A percentile compares a stretch with the other conserved stretches of the same genome.
Conservation (phyloP, 441 rosid species). For the Mallotus repandus region DNA sequence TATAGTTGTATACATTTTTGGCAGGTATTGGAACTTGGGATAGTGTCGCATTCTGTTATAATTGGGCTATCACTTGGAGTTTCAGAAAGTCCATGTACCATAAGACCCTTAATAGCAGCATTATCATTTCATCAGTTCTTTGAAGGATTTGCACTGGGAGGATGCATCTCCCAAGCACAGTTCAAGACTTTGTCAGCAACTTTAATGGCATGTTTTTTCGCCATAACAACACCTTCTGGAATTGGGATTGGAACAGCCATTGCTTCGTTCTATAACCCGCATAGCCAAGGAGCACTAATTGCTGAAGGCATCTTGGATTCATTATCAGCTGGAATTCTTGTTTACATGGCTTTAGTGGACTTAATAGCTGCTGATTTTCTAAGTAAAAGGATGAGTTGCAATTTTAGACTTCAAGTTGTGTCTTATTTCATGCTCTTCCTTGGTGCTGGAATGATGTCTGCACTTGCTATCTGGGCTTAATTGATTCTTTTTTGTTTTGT, state of each 20-base stretch:
- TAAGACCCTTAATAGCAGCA: slow-evolving; percentile 80
- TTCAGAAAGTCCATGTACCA: slow-evolving; percentile 84
- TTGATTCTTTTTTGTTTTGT: slow-evolving; percentile 14
- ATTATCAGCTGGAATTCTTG: slow-evolving; percentile 80
- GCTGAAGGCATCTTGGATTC: slow-evolving; percentile 80
- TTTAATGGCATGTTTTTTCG: slow-evolving; percentile 80
- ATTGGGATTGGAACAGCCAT: slow-evolving; percentile 62
- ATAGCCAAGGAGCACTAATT: slow-evolving; percentile 45
- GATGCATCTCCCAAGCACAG: slow-evolving; percentile 85
- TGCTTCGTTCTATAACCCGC: slow-evolving; percentile 42
- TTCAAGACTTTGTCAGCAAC: slow-evolving; percentile 50
- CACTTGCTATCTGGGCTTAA: slow-evolving; percentile 71
- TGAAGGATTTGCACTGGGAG: slow-evolving; percentile 96
- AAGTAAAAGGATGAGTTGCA: slow-evolving; percentile 80
- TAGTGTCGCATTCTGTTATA: slow-evolving; percentile 75
- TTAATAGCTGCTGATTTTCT: slow-evolving; percentile 79
- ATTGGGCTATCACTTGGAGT: slow-evolving; percentile 92
- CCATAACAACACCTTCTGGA: slow-evolving; percentile 73
- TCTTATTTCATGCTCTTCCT: slow-evolving; percentile 74
- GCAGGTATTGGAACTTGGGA: slow-evolving; percentile 78
- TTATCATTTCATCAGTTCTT: slow-evolving; percentile 93
- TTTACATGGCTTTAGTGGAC: slow-evolving; percentile 85
- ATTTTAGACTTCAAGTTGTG: slow-evolving; percentile 61
- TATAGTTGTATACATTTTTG: neutral
- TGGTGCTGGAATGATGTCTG: slow-evolving; percentile 79